Percentiles rank a stretch among this genome's conserved stretches.
These are phyloP conservation scores for Globisporangium paddicum DNA, from an alignment of 352 stramenopile genomes.

Conservation along the genomic window DNA sequence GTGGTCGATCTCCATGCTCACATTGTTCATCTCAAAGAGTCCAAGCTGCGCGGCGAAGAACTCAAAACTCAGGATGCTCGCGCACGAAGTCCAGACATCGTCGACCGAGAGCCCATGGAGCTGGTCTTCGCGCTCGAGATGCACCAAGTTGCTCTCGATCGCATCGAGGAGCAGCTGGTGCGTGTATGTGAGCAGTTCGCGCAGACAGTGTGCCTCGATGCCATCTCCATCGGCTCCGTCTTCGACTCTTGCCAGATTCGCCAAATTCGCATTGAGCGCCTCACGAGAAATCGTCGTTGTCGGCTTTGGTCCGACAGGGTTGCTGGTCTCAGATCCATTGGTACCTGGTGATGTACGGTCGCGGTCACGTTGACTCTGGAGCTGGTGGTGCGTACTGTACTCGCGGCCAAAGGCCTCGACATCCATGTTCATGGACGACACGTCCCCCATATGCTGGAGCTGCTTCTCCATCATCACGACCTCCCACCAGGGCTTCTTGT, in stretches of 20 bases:
- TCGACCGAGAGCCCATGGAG: constrained; percentile 48
- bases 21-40: constrained; percentile 97
- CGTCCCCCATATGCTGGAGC: not conserved
- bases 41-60: constrained; percentile 90
- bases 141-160: constrained; percentile 63
- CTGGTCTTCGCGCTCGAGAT: constrained; percentile 56
- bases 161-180: constrained; percentile 61
- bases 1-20: constrained; percentile 89
- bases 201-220: constrained; percentile 36
- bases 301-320: not conserved
- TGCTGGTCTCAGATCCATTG: not conserved
- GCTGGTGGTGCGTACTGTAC: not conserved
- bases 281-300: not conserved
- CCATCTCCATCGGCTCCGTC: not conserved
- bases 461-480: constrained; percentile 35
- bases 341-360: not conserved
- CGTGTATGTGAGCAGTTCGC: constrained; percentile 56
- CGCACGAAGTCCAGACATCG: constrained; percentile 56
- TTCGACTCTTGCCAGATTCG: not conserved
- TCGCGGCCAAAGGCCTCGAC: constrained; percentile 5
- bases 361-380: not conserved
- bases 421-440: not conserved
- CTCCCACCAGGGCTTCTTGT: constrained; percentile 90
- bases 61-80: constrained; percentile 69
- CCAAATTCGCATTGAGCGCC: not conserved